Evolutionary conservation across 257 asterid species (phyloP), one percentile per base, ranked within the genome.

Genomic region (Fraxinus cuspidata): DNA sequence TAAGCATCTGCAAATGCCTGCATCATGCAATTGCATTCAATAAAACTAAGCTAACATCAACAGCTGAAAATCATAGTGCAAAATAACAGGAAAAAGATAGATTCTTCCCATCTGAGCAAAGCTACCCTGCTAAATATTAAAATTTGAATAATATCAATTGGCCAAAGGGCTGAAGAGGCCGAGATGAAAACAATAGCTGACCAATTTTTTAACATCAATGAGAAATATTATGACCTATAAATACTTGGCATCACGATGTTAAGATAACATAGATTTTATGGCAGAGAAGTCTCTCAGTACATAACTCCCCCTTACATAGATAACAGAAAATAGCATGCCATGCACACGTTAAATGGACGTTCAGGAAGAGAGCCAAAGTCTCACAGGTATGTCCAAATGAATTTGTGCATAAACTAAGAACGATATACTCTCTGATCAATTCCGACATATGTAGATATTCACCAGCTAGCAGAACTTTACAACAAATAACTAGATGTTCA

Each of bases 1-100:
- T 95, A 87, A 82, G 99, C 99, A 93, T 95, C 99, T 4, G 98
- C 97, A 86, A 93, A 95, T 80, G 99, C 98, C 98, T 95, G 90
- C 85, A 82, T 71, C 77, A 81, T 64, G 63, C 71, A 74, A 68
- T 58, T 71, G 64, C 40, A 60, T 72, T 47, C 35, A 8, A 58
- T 78, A 51, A 4, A 78, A 19, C 25, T 16, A 77, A 44, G 35
- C 21, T 25, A 13, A 2, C 23, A 29, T 63, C 68, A 72, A 38
- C 23, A 7, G 71, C 25, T 70, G 64, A 32, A 77, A 40, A 71
- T 38, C 31, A 37, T n/a, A 70, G 21, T 42, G 40, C 28, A 13
- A 38, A 70, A 70, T 32, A 70, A 5, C 32, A 3, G 74, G 74
- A 60, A 63, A 76, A 37, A 51, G 51, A 49, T 29, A 64, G n/a